Conservation (phyloP, 495 filamentous ascomycete species). For the Hypoxylon fragiforme region DNA sequence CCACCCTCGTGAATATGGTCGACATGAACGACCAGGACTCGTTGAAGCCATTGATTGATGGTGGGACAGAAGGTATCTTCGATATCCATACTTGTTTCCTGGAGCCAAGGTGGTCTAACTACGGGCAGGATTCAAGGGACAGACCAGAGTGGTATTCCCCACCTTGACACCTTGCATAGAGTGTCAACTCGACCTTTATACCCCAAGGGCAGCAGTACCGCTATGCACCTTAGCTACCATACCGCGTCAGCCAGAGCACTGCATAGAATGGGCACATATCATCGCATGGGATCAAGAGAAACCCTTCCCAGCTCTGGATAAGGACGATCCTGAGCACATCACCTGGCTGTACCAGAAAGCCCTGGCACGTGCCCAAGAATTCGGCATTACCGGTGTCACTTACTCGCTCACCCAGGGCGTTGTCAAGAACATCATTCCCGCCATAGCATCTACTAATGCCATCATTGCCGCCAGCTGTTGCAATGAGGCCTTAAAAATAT, state of each 20-base stretch:
- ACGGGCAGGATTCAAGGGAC: conserved; percentile 82
- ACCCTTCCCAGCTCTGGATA: conserved; percentile 73
- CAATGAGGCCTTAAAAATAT: conserved; percentile 95
- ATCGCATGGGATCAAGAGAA: conserved; percentile 67
- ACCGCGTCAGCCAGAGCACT: conserved; percentile 95
- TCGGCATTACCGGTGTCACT: conserved; percentile 89
- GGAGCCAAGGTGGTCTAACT: conserved; percentile 38
- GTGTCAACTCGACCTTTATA: conserved; percentile 98
- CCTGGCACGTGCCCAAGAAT: conserved; percentile 76
- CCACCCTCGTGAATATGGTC: conserved; percentile 87
- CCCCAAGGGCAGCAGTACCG: conserved; percentile 88
- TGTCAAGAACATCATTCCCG: conserved; percentile 99
- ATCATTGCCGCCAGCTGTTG: conserved; percentile 94
- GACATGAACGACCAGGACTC: conserved; percentile 71
- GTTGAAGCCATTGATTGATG: conserved; percentile 91
- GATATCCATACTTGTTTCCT: too few relatives aligned
- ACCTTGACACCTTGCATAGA: conserved; percentile 95
- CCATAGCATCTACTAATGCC: conserved; percentile 96
- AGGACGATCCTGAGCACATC: conserved; percentile 95
- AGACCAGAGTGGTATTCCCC: conserved; percentile 89
- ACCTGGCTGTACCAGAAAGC: conserved; percentile 94
- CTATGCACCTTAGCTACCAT: conserved; percentile 97
- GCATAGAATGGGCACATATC: conserved; percentile 98
- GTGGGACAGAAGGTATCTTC: conserved; percentile 86
- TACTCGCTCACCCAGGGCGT: conserved; percentile 98